phyloP scores from a whole-genome alignment of 495 filamentous ascomycete genomes.

The Amphirosellinia nigrospora region DNA sequence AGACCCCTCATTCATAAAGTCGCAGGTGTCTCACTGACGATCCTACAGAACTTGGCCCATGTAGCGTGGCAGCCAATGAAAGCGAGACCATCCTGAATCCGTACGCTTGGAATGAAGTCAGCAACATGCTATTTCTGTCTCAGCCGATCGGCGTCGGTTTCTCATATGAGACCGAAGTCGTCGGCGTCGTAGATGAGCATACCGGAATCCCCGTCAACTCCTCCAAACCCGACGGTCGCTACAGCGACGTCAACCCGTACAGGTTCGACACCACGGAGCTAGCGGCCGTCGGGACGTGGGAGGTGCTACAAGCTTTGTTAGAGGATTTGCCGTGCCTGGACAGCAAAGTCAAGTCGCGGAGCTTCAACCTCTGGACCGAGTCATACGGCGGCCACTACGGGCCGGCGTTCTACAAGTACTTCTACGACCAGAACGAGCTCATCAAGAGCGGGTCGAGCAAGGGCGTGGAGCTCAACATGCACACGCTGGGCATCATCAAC shows the following conservation, averaged over 20 bases:
- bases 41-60: conserved; percentile 62
- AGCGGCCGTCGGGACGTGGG: conserved; percentile 52
- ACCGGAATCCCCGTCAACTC: conserved; percentile 36
- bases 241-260: conserved; percentile 41
- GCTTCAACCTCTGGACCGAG: conserved; percentile 64
- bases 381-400: conserved; percentile 63
- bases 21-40: conserved; percentile 25
- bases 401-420: conserved; percentile 61
- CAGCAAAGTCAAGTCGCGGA: conserved; percentile 46
- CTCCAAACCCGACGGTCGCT: conserved; percentile 34
- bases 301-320: conserved; percentile 54
- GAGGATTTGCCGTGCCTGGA: conserved; percentile 43
- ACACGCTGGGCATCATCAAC: conserved; percentile 65
- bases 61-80: conserved; percentile 57
- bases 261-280: conserved; percentile 52
- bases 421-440: conserved; percentile 61
- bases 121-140: conserved; percentile 70
- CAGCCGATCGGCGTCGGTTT: conserved; percentile 69
- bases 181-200: conserved; percentile 33
- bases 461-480: conserved; percentile 59
- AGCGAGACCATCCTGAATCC: conserved; percentile 61
- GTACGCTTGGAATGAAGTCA: conserved; percentile 68
- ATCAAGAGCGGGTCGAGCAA: conserved; percentile 50
- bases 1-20: not conserved
- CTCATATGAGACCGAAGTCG: conserved; percentile 53